A percentile compares a stretch with the other conserved stretches of the same genome.
phyloP scores from a whole-genome alignment of 148 eudicot species.

The Euryodendron excelsum region DNA sequence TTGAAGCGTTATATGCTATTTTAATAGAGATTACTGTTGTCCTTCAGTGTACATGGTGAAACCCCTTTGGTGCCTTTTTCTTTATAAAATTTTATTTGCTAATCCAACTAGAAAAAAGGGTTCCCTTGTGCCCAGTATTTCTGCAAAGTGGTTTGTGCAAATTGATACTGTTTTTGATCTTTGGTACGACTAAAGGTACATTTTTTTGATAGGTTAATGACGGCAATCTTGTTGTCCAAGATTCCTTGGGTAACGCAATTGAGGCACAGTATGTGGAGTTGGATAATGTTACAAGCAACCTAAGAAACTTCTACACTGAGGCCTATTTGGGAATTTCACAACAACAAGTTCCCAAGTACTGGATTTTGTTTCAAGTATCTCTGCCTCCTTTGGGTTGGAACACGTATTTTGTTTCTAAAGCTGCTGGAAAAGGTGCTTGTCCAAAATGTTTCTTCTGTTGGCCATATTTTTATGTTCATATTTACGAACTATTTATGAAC shows the following conservation, averaged over 20 bases:
- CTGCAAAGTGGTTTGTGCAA: not conserved
- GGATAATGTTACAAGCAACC: constrained; percentile 58
- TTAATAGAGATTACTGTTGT: not conserved
- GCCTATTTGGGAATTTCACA: constrained; percentile 68
- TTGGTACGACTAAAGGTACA: not conserved
- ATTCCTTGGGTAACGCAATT: constrained; percentile 52
- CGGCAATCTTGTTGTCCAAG: constrained; percentile 55
- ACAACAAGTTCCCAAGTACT: constrained; percentile 54
- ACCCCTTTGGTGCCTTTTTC: not conserved
- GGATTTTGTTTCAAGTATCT: constrained; percentile 71
- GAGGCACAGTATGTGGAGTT: constrained; percentile 62
- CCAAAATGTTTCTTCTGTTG: not conserved
- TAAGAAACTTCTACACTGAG: constrained; percentile 62
- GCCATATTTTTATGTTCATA: not conserved
- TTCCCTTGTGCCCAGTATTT: not conserved
- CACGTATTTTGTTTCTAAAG: constrained; percentile 68
- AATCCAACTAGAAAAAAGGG: not conserved
- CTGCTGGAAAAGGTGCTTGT: constrained; percentile 41
- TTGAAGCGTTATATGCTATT: not conserved
- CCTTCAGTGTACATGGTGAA: not conserved
- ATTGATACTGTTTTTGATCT: not conserved
- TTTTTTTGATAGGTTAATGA: constrained; percentile 60
- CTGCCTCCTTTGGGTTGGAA: constrained; percentile 83
- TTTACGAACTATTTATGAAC: not conserved
- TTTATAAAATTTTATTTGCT: not conserved